Percentiles rank a stretch among this genome's conserved stretches.
Evolutionary conservation across 2,329 filamentous ascomycete genomes (phyloP).

Genomic region (Aspergillus oerlinghausenensis): DNA sequence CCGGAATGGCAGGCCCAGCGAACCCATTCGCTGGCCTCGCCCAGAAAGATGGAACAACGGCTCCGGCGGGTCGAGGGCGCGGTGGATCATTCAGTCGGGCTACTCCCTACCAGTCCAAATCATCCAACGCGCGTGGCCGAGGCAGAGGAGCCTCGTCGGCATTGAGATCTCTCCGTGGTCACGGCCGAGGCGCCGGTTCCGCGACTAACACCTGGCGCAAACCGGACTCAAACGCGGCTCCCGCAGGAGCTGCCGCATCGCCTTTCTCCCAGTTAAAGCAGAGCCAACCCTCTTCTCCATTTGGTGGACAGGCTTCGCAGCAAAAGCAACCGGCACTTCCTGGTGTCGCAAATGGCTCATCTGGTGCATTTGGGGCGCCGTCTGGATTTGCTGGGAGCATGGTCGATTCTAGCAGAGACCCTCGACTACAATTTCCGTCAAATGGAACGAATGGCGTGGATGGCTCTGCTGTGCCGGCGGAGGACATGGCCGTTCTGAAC

Average conservation of each 20-base stretch:
- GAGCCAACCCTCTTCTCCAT: slow-evolving; percentile 12
- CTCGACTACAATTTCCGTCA: slow-evolving; percentile 6
- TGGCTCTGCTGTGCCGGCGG: slow-evolving; percentile 14
- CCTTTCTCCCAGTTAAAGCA: slow-evolving; percentile 25
- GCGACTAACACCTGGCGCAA: slow-evolving; percentile 16
- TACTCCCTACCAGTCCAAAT: slow-evolving; percentile 16
- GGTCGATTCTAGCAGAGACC: slow-evolving; percentile 15
- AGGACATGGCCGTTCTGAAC: slow-evolving; percentile 19
- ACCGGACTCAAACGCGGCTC: slow-evolving; percentile 8
- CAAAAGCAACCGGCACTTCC: slow-evolving; percentile 20
- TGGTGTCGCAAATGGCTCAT: slow-evolving; percentile 13
- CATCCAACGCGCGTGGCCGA: slow-evolving; percentile 18
- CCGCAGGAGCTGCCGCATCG: slow-evolving; percentile 10
- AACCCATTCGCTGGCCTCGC: slow-evolving; percentile 24
- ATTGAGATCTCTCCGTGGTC: slow-evolving; percentile 13
- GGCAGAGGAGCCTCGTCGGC: slow-evolving; percentile 14
- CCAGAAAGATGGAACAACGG: slow-evolving; percentile 23
- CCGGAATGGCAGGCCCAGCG: slow-evolving; percentile 29
- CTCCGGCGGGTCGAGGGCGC: slow-evolving; percentile 22
- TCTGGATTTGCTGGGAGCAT: slow-evolving; percentile 11
- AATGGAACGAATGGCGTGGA: slow-evolving; percentile 8
- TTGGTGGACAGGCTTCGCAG: slow-evolving; percentile 12
- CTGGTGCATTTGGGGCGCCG: slow-evolving; percentile 11
- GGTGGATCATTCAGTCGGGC: slow-evolving; percentile 15
- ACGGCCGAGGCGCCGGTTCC: slow-evolving; percentile 15